A percentile compares a stretch with the other conserved stretches of the same genome.
phyloP scores from a whole-genome alignment of 306 rosid species.

The Alnus glutinosa region DNA sequence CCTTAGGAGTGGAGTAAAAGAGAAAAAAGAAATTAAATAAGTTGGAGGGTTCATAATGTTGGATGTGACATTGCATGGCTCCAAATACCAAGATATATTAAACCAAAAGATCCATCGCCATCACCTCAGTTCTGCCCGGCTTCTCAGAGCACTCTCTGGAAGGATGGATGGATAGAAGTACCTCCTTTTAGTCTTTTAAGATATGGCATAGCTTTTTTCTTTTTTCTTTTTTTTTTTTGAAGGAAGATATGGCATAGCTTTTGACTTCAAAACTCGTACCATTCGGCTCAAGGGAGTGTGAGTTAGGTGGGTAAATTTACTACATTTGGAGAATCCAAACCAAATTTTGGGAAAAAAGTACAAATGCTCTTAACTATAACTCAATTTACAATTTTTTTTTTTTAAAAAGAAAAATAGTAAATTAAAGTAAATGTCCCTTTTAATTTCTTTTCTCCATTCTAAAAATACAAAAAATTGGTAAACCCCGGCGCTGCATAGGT shows the following conservation, averaged over 20 bases:
- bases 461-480: no score
- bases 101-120: slow-evolving; percentile 37
- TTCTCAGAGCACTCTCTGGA: slow-evolving; percentile 21
- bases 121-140: slow-evolving; percentile 34
- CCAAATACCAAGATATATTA: slow-evolving; percentile 42
- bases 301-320: slow-evolving; percentile 48
- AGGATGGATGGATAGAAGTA: no score
- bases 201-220: not conserved
- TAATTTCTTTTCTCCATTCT: no score
- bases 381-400: no score
- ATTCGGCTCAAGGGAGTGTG: slow-evolving; percentile 14
- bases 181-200: slow-evolving; percentile 25
- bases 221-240: no score
- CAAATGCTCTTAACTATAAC: no score
- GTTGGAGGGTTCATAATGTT: slow-evolving; percentile 26
- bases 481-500: no score
- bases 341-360: no score
- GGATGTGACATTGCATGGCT: slow-evolving; percentile 60
- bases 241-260: not conserved
- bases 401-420: no score
- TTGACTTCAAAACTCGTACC: slow-evolving; percentile 11
- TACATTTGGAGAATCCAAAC: slow-evolving; percentile 13
- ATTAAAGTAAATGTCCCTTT: no score
- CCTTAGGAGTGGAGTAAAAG: slow-evolving; percentile 18
- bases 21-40: slow-evolving; percentile 15